These are phyloP conservation scores for Nemania serpens DNA, from an alignment of 2,329 filamentous ascomycete species.

Conservation along the genomic window DNA sequence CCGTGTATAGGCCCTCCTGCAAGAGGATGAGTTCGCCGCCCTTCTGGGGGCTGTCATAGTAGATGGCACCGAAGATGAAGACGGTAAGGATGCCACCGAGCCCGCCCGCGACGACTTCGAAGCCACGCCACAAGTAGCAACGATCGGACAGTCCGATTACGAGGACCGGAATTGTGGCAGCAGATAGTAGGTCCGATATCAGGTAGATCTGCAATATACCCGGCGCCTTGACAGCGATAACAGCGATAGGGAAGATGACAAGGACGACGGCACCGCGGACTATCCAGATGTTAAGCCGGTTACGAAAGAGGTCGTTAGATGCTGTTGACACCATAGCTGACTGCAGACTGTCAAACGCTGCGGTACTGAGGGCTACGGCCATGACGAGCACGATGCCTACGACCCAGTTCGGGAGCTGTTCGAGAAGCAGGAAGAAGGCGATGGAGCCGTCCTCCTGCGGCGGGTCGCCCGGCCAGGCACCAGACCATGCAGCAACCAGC, in stretches of 20 bases:
- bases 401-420: slow-evolving; percentile 77
- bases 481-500: slow-evolving; percentile 78
- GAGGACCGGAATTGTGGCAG: slow-evolving; percentile 74
- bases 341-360: slow-evolving; percentile 80
- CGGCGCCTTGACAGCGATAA: slow-evolving; percentile 74
- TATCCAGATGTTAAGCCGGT: slow-evolving; percentile 75
- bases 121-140: slow-evolving; percentile 76
- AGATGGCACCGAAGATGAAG: slow-evolving; percentile 80
- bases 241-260: slow-evolving; percentile 74
- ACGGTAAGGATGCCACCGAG: slow-evolving; percentile 78
- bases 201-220: slow-evolving; percentile 81
- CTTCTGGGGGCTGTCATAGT: slow-evolving; percentile 68
- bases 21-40: slow-evolving; percentile 73
- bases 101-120: slow-evolving; percentile 78
- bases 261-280: slow-evolving; percentile 72
- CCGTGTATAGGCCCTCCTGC: slow-evolving; percentile 72
- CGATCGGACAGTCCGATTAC: slow-evolving; percentile 71
- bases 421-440: slow-evolving; percentile 76
- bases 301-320: slow-evolving; percentile 84
- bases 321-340: slow-evolving; percentile 84
- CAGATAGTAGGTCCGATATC: slow-evolving; percentile 79
- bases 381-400: slow-evolving; percentile 81
- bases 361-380: slow-evolving; percentile 75
- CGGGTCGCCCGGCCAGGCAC: slow-evolving; percentile 68
- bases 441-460: slow-evolving; percentile 64